Evolutionary conservation across 2,329 filamentous ascomycete species (phyloP).

Genomic region (Colletotrichum sp.): DNA sequence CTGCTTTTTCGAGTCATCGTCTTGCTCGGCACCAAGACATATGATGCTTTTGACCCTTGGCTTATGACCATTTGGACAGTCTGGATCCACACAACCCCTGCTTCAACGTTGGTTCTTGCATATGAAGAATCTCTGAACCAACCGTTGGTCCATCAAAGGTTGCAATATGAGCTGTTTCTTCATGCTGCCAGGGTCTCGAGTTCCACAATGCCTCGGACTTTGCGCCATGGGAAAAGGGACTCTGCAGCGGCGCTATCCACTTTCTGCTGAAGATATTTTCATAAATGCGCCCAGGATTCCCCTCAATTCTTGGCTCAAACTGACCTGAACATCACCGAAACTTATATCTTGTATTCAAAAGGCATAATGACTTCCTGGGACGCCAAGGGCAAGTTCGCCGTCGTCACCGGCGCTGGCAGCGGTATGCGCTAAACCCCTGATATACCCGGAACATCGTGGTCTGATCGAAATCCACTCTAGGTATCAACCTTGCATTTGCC

Average conservation of each 20-base stretch:
- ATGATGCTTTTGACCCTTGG: not conserved
- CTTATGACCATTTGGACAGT: not conserved
- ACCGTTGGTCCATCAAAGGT: not conserved
- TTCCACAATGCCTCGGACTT: not conserved
- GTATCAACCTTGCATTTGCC: conserved; percentile 27
- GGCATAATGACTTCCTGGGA: not conserved
- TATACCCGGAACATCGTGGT: not conserved
- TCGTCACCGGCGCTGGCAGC: not conserved
- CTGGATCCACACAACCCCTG: not conserved
- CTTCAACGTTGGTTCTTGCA: not conserved
- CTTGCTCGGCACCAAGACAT: not conserved
- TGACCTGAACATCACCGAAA: not conserved
- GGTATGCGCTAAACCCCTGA: not conserved
- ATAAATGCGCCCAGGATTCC: not conserved
- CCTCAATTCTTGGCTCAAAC: not conserved
- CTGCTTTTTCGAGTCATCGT: not conserved
- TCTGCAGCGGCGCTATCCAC: not conserved
- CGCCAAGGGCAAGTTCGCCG: not conserved
- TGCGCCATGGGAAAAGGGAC: not conserved
- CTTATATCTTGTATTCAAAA: not conserved
- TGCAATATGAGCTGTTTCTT: not conserved
- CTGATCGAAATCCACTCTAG: conserved; percentile 3
- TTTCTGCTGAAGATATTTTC: not conserved
- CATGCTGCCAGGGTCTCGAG: not conserved
- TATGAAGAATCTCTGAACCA: not conserved